phyloP scores from a whole-genome alignment of 768 basidiomycete species.

The Boletus vinaceobasis region DNA sequence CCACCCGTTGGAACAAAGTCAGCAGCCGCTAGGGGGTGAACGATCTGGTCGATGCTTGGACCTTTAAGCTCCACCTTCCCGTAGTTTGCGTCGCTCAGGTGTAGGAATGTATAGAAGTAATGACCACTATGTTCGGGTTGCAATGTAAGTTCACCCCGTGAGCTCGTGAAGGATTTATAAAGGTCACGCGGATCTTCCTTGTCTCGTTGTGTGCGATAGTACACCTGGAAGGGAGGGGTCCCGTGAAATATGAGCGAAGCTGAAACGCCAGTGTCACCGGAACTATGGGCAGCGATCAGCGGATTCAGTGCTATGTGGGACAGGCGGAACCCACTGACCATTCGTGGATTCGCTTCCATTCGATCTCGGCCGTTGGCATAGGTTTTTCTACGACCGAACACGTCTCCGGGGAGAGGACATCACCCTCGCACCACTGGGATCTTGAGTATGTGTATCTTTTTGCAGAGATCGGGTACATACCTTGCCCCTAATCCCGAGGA shows the following conservation, averaged over 20 bases:
- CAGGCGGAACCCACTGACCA: conserved; percentile 48
- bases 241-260: conserved; percentile 85
- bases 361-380: conserved; percentile 76
- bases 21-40: conserved; percentile 84
- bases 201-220: conserved; percentile 73
- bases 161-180: conserved; percentile 57
- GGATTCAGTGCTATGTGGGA: conserved; percentile 4
- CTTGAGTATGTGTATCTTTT: conserved; percentile 1
- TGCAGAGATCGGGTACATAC: conserved; percentile 26
- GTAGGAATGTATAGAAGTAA: conserved; percentile 78
- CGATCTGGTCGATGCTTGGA: conserved; percentile 79
- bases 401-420: conserved; percentile 77
- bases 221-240: conserved; percentile 83
- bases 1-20: conserved; percentile 52
- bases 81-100: conserved; percentile 84
- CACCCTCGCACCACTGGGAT: conserved; percentile 70
- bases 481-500: conserved; percentile 69
- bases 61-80: conserved; percentile 69
- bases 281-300: conserved; percentile 41
- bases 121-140: conserved; percentile 88
- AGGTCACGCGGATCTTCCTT: conserved; percentile 58
- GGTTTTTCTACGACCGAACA: conserved; percentile 77
- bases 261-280: conserved; percentile 88
- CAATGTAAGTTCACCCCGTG: conserved; percentile 76
- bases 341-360: conserved; percentile 88